Evolutionary conservation across 1,284 basidiomycete genomes (phyloP).

Genomic region (Flammula alnicola): DNA sequence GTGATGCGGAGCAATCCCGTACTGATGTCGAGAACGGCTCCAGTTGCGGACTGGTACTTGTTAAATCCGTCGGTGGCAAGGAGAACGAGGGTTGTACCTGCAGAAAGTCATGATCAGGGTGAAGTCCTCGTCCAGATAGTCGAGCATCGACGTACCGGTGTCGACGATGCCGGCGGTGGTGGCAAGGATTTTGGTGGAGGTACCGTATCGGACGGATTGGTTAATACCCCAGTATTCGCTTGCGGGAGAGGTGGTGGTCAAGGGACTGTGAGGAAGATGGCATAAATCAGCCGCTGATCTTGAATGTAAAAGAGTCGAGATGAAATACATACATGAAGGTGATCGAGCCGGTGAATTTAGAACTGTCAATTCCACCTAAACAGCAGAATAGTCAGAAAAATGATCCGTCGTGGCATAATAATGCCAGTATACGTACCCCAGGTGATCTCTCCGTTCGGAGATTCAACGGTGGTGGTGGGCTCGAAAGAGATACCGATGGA

Average conservation of each 20-base stretch:
- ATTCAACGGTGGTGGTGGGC: slow-evolving; percentile 36
- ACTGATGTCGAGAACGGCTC: slow-evolving; percentile 48
- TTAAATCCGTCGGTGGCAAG: slow-evolving; percentile 51
- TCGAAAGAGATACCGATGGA: slow-evolving; percentile 55
- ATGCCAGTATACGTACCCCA: slow-evolving; percentile 39
- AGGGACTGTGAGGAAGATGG: slow-evolving; percentile 36
- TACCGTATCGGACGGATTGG: slow-evolving; percentile 56
- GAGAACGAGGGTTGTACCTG: slow-evolving; percentile 48
- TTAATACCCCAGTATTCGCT: slow-evolving; percentile 64
- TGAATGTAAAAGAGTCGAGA: neutral
- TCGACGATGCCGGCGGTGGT: slow-evolving; percentile 66
- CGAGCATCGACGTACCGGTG: slow-evolving; percentile 44
- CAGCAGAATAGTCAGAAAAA: slow-evolving; percentile 26
- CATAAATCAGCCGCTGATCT: slow-evolving; percentile 1
- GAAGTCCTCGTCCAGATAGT: neutral
- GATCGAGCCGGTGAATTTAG: slow-evolving; percentile 49
- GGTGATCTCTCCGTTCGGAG: slow-evolving; percentile 45
- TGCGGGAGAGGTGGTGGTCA: slow-evolving; percentile 52
- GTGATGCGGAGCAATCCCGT: slow-evolving; percentile 63
- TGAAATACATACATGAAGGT: slow-evolving; percentile 42
- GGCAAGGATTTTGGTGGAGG: slow-evolving; percentile 45
- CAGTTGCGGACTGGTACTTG: slow-evolving; percentile 52
- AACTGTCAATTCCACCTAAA: slow-evolving; percentile 50
- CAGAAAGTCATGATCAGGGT: neutral
- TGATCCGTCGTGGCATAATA: neutral